Base-by-base conservation (phyloP, 139 green algal species). In the Medakamo hakoo region DNA sequence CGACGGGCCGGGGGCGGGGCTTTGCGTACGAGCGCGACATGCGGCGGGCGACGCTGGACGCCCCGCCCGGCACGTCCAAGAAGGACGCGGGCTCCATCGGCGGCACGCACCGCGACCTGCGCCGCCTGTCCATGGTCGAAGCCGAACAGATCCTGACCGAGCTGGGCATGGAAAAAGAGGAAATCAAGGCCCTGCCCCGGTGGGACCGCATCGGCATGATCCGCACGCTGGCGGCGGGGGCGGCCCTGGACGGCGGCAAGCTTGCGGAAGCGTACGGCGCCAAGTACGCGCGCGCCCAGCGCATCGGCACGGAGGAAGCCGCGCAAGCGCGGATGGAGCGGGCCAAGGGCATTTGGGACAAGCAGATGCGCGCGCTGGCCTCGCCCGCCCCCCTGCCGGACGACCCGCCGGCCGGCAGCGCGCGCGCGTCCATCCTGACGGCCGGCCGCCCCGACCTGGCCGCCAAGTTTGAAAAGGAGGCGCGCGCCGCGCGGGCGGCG, bases 61-160 rank as follows among this genome's bases (percentile, higher is more conserved):
- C 4, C 23, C 29, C 23, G 19, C 23, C 30, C 27, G 22, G 23
- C 30, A 27, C n/a, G 24, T 22, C 58, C 27, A 31, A 9, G 23
- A 9, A 5, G 58, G 23, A 25, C 27, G 58, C 58, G 23, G 23
- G 26, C 9, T 68, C 23, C 58, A 63, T 84, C 48, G 73, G 76
- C 48, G 85, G 85, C 40, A 92, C 85, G 21, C 71, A 80, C 57
- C 73, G 81, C 2, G 85, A 93, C 61, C 72, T 93, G 69, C 77
- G 85, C 22, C 67, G 71, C 26, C 82, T 93, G 63, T 76, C 70
- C 30, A 88, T 86, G 57, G 71, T 77, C 9, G 62, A 77, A 5
- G 76, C 76, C 27, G 64, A 77, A 49, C 27, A 80, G 29, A 68
- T 81, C 62, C 65, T 88, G 48, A 59, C 71, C 21, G 64, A 74